Evolutionary conservation across 176 grass and related monocot genomes (phyloP).

Genomic region (Melocanna baccifera): DNA sequence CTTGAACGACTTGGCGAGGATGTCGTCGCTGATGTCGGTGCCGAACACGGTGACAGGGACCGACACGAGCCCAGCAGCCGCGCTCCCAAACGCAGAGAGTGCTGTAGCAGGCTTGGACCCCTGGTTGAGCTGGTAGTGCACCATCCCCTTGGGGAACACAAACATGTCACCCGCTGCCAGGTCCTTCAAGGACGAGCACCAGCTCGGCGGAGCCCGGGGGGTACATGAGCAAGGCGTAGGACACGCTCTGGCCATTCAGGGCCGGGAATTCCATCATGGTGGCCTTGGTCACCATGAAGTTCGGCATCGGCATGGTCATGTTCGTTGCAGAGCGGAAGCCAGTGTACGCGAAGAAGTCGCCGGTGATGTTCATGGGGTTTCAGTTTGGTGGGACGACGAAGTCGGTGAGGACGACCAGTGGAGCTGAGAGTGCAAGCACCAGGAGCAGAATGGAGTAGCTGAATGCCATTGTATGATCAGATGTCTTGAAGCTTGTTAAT

Average conservation of each 20-base stretch:
- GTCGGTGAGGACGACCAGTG: conserved; percentile 43
- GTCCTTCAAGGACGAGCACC: conserved; percentile 36
- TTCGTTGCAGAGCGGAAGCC: not conserved
- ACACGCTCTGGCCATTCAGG: conserved; percentile 53
- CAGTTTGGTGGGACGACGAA: not conserved
- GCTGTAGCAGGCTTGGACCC: not conserved
- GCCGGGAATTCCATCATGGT: conserved; percentile 21
- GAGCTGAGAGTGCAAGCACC: not conserved
- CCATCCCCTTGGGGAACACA: conserved; percentile 46
- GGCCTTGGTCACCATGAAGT: conserved; percentile 26
- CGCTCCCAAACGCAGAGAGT: conserved; percentile 29
- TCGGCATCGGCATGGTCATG: not conserved
- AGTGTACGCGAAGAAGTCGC: conserved; percentile 18
- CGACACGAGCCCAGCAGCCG: not conserved
- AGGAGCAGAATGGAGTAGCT: not conserved
- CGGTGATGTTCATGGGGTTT: not conserved
- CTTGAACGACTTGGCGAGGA: conserved; percentile 41
- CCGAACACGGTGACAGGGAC: conserved; percentile 35
- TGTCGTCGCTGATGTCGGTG: not conserved
- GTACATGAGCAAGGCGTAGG: conserved; percentile 31
- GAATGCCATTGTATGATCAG: not conserved
- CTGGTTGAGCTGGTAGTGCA: conserved; percentile 59
- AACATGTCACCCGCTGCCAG: conserved; percentile 39
- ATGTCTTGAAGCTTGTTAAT: not conserved
- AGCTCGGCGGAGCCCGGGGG: conserved; percentile 45